These are phyloP conservation scores for Oidiodendron maius DNA, from an alignment of 495 filamentous ascomycete species.

Conservation along the genomic window DNA sequence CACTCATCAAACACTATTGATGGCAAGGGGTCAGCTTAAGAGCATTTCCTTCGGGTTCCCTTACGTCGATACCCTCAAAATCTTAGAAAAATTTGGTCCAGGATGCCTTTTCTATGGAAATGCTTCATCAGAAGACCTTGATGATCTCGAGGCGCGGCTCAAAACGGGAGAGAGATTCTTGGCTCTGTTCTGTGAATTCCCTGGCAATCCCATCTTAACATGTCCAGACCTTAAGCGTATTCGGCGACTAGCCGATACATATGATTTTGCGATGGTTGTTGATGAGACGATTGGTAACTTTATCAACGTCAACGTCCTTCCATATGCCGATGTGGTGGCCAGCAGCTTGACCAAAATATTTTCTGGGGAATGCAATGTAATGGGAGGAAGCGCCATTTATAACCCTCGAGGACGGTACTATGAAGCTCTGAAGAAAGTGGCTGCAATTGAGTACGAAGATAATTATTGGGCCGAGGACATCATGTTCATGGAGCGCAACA, in stretches of 20 bases:
- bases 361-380: slow-evolving; percentile 94
- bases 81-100: slow-evolving; percentile 89
- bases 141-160: slow-evolving; percentile 74
- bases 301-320: slow-evolving; percentile 88
- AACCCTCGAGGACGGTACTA: slow-evolving; percentile 79
- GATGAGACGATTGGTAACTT: slow-evolving; percentile 98
- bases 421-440: slow-evolving; percentile 52
- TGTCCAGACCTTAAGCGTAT: slow-evolving; percentile 82
- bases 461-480: slow-evolving; percentile 90
- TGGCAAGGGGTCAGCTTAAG: slow-evolving; percentile 50
- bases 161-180: slow-evolving; percentile 71
- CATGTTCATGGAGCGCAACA: slow-evolving; percentile 93
- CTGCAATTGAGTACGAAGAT: slow-evolving; percentile 68
- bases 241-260: slow-evolving; percentile 68
- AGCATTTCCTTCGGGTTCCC: slow-evolving; percentile 82
- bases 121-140: slow-evolving; percentile 73
- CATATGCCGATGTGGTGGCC: slow-evolving; percentile 82
- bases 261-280: slow-evolving; percentile 84
- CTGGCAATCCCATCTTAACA: slow-evolving; percentile 82
- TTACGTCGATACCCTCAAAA: slow-evolving; percentile 94
- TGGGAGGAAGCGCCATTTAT: slow-evolving; percentile 85
- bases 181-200: slow-evolving; percentile 89
- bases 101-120: slow-evolving; percentile 88
- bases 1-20: slow-evolving; percentile 66
- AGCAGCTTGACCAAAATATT: slow-evolving; percentile 96